Evolutionary conservation across 306 rosid species (phyloP), one percentile per base, ranked within the genome.

Genomic region (Lagenaria siceraria): DNA sequence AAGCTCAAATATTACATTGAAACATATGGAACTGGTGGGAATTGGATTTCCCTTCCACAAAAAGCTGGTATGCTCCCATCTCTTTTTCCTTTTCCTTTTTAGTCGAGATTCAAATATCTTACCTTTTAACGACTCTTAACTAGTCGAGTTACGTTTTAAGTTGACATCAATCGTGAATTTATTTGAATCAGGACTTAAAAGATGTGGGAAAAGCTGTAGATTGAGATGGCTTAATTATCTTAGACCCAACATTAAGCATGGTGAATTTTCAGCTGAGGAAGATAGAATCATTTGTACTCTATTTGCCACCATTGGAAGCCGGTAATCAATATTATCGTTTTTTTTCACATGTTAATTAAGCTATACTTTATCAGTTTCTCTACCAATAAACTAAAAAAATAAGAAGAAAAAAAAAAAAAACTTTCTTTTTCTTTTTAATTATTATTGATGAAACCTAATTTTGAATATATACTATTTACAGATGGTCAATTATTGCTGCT

Each of bases 151-250:
- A 18, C 35, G 11, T 0, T 2, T n/a, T 29, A 13, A 2, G 17
- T 42, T 53, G 25, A 19, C 7, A 4, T 33, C 36, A 53, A 19
- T 1, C 1, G 10, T 36, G 69, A 35, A 29, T 70, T 56, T 77
- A 64, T 38, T n/a, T 79, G 81, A 61, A 72, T 78, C 85, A 95
- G 98, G 96, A 43, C 82, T 93, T 71, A 93, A 80, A 88, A 87
- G 98, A 79, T 93, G 98, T 73, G 98, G 98, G 72, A 93, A 93
- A 81, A 93, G 98, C 81, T 93, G 98, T 80, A 88, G 98, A 83
- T 78, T 93, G 83, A 93, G 98, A 79, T 93, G 98, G 98, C 91
- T 93, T 15, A 93, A 93, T 92, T 93, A 93, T 87, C 87, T 93
- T 0, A 89, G 98, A 76, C 98, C 98, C 7, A 90, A 93, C 86